Evolutionary conservation across 176 grass and related monocot species (phyloP).

Genomic region (Rhynchospora pubera): DNA sequence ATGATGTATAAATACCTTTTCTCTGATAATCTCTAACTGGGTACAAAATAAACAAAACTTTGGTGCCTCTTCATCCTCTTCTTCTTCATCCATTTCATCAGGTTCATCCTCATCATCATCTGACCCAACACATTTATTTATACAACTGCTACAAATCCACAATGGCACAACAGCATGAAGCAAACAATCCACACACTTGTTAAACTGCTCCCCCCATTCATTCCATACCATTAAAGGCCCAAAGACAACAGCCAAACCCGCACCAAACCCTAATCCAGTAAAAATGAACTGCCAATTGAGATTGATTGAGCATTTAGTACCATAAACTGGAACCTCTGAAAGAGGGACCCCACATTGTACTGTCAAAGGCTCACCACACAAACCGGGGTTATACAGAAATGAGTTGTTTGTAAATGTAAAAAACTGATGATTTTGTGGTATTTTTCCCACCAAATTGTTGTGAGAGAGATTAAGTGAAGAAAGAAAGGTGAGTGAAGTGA

Average conservation of each 20-base stretch:
- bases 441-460: constrained; percentile 32
- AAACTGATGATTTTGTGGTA: constrained; percentile 27
- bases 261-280: constrained; percentile 25
- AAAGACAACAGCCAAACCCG: constrained; percentile 28
- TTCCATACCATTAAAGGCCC: constrained; percentile 25
- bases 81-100: not conserved
- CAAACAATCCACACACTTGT: constrained; percentile 22
- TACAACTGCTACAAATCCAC: constrained; percentile 20
- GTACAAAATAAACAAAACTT: constrained; percentile 48
- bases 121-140: constrained; percentile 18
- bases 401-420: constrained; percentile 24
- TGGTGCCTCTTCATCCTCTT: constrained; percentile 27
- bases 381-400: constrained; percentile 25
- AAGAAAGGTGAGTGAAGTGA: constrained; percentile 36
- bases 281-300: constrained; percentile 35
- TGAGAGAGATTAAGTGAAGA: constrained; percentile 35
- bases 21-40: constrained; percentile 16
- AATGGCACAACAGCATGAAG: constrained; percentile 12
- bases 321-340: not conserved
- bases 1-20: constrained; percentile 22
- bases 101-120: constrained; percentile 1
- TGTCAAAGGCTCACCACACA: constrained; percentile 27
- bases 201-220: constrained; percentile 17
- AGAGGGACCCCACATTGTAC: not conserved
- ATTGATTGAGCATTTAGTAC: not conserved